A percentile compares a stretch with the other conserved stretches of the same genome.
Evolutionary conservation across 2,329 filamentous ascomycete genomes (phyloP).

Genomic region (Penicillium digitatum): DNA sequence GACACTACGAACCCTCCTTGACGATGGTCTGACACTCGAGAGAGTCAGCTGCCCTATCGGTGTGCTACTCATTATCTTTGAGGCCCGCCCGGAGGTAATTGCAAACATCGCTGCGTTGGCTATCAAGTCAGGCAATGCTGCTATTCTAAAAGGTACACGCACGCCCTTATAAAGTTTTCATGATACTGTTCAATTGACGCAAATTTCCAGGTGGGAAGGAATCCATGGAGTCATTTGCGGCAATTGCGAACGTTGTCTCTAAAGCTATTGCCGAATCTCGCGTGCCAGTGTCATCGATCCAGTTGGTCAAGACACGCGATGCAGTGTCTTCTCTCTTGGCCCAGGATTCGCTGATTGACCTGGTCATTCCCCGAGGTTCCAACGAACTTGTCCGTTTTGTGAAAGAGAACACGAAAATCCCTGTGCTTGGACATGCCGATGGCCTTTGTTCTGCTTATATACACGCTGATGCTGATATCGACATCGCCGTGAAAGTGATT

Average conservation of each 20-base stretch:
- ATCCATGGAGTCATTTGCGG: slow-evolving; percentile 88
- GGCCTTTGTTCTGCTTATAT: slow-evolving; percentile 87
- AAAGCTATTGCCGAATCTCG: slow-evolving; percentile 65
- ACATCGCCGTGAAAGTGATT: slow-evolving; percentile 70
- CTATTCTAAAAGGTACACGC: slow-evolving; percentile 76
- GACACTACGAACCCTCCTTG: slow-evolving; percentile 76
- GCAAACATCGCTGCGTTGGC: slow-evolving; percentile 95
- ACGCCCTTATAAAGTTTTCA: background rate
- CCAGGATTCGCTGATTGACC: slow-evolving; percentile 82
- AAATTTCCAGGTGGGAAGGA: slow-evolving; percentile 75
- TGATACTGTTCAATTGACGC: slow-evolving; percentile 9
- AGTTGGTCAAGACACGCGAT: slow-evolving; percentile 90
- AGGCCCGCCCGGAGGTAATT: slow-evolving; percentile 95
- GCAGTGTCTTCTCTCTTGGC: slow-evolving; percentile 82
- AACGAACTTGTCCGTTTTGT: slow-evolving; percentile 89
- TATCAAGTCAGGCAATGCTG: slow-evolving; percentile 95
- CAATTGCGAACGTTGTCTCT: slow-evolving; percentile 83
- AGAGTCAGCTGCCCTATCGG: slow-evolving; percentile 92
- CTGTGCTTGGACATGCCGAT: slow-evolving; percentile 92
- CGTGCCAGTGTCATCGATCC: slow-evolving; percentile 82
- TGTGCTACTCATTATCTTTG: slow-evolving; percentile 97
- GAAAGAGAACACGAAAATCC: slow-evolving; percentile 87
- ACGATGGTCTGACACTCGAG: slow-evolving; percentile 80
- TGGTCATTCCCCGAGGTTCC: slow-evolving; percentile 87
- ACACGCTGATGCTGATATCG: slow-evolving; percentile 68